Conservation (phyloP, 1,284 basidiomycete species). For the Uromyces viciae-fabae region DNA sequence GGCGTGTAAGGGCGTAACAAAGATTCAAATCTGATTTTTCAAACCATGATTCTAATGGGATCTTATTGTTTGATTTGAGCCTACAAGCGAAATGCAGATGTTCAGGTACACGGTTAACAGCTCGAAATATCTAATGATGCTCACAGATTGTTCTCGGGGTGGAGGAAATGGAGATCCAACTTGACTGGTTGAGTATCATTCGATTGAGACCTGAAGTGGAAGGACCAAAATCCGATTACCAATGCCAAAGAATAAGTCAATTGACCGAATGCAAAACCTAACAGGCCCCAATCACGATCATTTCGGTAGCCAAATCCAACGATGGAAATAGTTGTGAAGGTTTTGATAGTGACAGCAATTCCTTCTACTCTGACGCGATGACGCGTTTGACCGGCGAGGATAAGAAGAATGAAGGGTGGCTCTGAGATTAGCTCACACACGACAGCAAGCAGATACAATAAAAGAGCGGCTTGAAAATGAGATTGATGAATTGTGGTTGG, state of each 20-base stretch:
- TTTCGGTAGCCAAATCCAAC: conserved; percentile 58
- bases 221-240: conserved; percentile 53
- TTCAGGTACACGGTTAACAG: background rate
- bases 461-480: conserved; percentile 65
- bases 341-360: conserved; percentile 69
- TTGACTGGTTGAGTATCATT: background rate
- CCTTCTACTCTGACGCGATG: conserved; percentile 62
- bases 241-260: conserved; percentile 64
- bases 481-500: conserved; percentile 63
- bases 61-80: background rate
- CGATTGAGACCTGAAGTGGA: conserved; percentile 9
- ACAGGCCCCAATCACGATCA: conserved; percentile 58
- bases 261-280: conserved; percentile 80
- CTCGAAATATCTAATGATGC: background rate
- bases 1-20: conserved; percentile 73
- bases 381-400: conserved; percentile 47
- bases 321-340: conserved; percentile 66
- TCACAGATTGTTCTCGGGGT: background rate
- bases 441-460: conserved; percentile 69
- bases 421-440: conserved; percentile 73
- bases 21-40: conserved; percentile 60
- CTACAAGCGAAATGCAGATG: conserved; percentile 8
- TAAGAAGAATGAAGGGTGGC: conserved; percentile 69
- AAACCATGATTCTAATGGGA: conserved; percentile 51
- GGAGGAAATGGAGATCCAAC: background rate